Base-by-base conservation (phyloP, 805 yeast species). In the Tetrapisispora nanseiensis region DNA sequence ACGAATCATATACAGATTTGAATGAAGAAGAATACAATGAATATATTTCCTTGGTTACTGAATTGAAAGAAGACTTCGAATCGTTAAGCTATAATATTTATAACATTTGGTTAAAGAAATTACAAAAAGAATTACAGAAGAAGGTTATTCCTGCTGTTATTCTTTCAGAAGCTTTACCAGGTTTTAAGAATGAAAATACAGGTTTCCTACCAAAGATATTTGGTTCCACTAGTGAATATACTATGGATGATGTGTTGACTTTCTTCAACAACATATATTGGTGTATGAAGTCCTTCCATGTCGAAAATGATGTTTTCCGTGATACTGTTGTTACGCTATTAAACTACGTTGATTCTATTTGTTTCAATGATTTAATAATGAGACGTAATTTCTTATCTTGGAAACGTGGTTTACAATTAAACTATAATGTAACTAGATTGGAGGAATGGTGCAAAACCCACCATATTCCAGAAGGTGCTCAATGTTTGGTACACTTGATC, bases 371-470 rank as follows among this genome's bases (percentile, higher is more conserved):
- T 61, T 70, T 92, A 66, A 78, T 94, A 39, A 84, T 89, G 95
- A 80, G 96, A 69, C 78, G 95, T 64, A 82, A 80, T 67, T 94
- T 90, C 67, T 69, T 90, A 59, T 82, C 95, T 10, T 92, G 98
- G 98, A 92, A 90, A 69, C 82, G 98, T 60, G 97, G 97, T 37
- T 74, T 92, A 52, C 98, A 92, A 66, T 78, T 92, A 66, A 92
- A 87, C 62, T 92, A 92, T 68, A 92, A 92, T 63, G 94, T 89
- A 42, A 92, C 98, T 3, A 77, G 97, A 56, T 74, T 92, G 55
- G 97, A 87, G 63, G 99, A 92, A 67, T 92, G 98, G 98, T 90
- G 97, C 66, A 90, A 86, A 68, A 78, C 86, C 7, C 96, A 90
- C 62, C 89, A 83, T 40, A 77, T 92, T 48, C 82, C 83, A 39